Conservation (phyloP, 2,329 filamentous ascomycete species). For the Ophiostoma sp. region DNA sequence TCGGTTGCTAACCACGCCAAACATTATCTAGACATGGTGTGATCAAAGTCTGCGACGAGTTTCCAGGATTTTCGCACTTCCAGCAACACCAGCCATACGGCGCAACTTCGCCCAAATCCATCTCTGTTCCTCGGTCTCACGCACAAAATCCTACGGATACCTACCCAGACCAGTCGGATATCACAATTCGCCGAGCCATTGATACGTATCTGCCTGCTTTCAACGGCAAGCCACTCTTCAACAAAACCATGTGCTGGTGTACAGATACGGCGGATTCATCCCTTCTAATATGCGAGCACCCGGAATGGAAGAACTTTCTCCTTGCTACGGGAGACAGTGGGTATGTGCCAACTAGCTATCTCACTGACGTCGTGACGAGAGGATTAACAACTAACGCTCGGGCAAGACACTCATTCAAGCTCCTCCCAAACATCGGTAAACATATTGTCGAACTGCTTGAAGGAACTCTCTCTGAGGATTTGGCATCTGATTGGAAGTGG, state of each 20-base stretch:
- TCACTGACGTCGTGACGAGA: too few relatives aligned
- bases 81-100: slow-evolving; percentile 9
- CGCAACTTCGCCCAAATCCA: not conserved
- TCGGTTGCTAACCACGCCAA: not conserved
- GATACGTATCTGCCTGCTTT: not conserved
- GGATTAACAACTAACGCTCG: not conserved
- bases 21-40: not conserved
- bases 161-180: slow-evolving; percentile 11
- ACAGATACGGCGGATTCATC: slow-evolving; percentile 9
- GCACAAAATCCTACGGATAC: slow-evolving; percentile 9
- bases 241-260: slow-evolving; percentile 10
- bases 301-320: not conserved
- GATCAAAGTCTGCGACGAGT: slow-evolving; percentile 14
- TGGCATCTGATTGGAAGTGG: slow-evolving; percentile 4
- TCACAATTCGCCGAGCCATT: slow-evolving; percentile 6
- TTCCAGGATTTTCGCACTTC: slow-evolving; percentile 10
- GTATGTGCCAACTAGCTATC: not conserved
- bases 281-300: slow-evolving; percentile 12
- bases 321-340: slow-evolving; percentile 12
- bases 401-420: slow-evolving; percentile 5
- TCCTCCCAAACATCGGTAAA: slow-evolving; percentile 2
- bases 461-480: not conserved
- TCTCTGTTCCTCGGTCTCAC: slow-evolving; percentile 12
- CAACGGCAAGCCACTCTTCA: slow-evolving; percentile 11
- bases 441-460: slow-evolving; percentile 12